Evolutionary conservation across 2,329 filamentous ascomycete species (phyloP).

Genomic region (Lachnellula arida): DNA sequence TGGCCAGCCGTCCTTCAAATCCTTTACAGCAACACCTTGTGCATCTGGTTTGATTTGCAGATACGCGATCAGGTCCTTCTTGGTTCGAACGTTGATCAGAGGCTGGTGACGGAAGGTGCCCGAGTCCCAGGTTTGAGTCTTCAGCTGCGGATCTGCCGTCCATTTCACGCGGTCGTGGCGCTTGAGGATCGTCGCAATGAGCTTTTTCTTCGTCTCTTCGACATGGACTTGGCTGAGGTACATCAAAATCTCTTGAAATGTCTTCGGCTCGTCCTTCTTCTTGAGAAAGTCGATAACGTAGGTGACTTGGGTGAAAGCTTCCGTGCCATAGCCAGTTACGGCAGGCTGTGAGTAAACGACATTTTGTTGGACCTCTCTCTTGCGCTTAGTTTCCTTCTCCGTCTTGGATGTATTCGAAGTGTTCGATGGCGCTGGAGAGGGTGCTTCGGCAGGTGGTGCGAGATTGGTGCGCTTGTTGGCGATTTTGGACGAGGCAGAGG

Average conservation of each 20-base stretch:
- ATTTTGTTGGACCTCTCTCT: conserved; percentile 47
- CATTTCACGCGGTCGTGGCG: conserved; percentile 56
- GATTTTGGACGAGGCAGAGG: conserved; percentile 60
- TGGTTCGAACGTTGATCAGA: conserved; percentile 74
- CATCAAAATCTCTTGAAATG: conserved; percentile 70
- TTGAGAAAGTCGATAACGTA: conserved; percentile 83
- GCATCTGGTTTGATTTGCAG: conserved; percentile 79
- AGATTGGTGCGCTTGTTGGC: conserved; percentile 44
- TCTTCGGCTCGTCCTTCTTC: conserved; percentile 63
- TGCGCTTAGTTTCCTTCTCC: conserved; percentile 59
- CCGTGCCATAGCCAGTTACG: conserved; percentile 69
- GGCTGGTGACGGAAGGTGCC: conserved; percentile 82
- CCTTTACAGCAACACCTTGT: conserved; percentile 76
- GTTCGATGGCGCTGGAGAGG: conserved; percentile 59
- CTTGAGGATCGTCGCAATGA: conserved; percentile 64
- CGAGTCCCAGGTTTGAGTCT: conserved; percentile 60
- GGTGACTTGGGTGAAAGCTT: conserved; percentile 81
- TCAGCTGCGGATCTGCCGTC: conserved; percentile 52
- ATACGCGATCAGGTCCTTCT: conserved; percentile 71
- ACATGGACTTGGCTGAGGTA: conserved; percentile 70
- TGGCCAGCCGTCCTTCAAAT: conserved; percentile 94
- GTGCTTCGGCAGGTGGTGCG: conserved; percentile 45
- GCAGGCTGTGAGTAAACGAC: conserved; percentile 73
- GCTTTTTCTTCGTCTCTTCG: conserved; percentile 55
- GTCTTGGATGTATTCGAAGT: conserved; percentile 45